Base-by-base conservation (phyloP, 768 basidiomycete genomes). In the Rhodosporidiobolus sp. region DNA sequence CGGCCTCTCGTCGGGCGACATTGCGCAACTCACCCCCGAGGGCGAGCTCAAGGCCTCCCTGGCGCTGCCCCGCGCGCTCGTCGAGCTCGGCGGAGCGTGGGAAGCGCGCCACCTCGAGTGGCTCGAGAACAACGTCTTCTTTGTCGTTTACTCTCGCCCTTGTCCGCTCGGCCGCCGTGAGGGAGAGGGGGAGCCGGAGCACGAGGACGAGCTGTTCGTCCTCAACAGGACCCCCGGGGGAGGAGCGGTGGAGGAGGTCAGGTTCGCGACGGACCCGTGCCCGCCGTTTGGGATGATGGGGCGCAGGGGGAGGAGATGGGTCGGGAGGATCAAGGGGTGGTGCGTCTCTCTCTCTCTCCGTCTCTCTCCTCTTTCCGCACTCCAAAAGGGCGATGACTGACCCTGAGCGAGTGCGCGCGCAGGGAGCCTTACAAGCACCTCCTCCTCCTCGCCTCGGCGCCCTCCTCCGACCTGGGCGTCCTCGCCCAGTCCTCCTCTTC, bases 111-210 rank as follows among this genome's bases (percentile, higher is more conserved):
- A 59, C 26, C 68, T 83, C 28, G 77, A 80, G 35, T 84, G 83
- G 83, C 76, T 83, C 24, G 83, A 84, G 75, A 84, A 83, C 75
- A 80, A 82, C 69, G 70, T 83, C 48, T 83, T 83, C 69, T 72
- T 83, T 59, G 82, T 79, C 11, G 77, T 79, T 17, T 84, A 83
- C 67, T 68, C 69, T 14, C 59, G 65, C 6, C 67, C 73, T 7
- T 71, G 67, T 30, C 35, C 48, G 1, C 22, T 54, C 32, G 14
- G 35, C 43, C 28, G 30, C 4, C 35, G 74, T 10, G 49, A 55
- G 4, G 64, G 45, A 26, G 68, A 69, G 34, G 67, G 67, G 19
- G 75, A 79, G 50, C 79, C 79, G 20, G 67, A 76, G 30, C 81
- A 81, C 55, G 78, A 79, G 12, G 77, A 81, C 48, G 80, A 82